Evolutionary conservation across 2,329 filamentous ascomycete genomes (phyloP).

Genomic region (Exophiala xenobiotica): DNA sequence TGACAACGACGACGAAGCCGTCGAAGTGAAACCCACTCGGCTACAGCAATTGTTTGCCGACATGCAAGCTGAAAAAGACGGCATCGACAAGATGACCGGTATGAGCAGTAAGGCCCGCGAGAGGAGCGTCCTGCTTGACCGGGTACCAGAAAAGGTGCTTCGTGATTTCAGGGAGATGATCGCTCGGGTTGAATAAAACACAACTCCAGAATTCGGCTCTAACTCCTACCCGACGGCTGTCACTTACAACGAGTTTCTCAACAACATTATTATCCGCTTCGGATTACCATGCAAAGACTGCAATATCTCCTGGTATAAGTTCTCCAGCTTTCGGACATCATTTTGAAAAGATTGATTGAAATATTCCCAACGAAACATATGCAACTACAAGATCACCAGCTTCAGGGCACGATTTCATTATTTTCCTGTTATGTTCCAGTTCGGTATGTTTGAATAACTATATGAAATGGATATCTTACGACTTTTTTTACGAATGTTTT

Average conservation of each 20-base stretch:
- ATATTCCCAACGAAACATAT: slow-evolving; percentile 6
- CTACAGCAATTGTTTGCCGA: slow-evolving; percentile 67
- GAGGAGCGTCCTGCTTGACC: slow-evolving; percentile 87
- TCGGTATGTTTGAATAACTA: background rate
- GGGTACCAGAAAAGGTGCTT: slow-evolving; percentile 88
- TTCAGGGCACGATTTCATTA: slow-evolving; percentile 28
- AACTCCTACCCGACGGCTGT: too few relatives aligned
- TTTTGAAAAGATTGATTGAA: slow-evolving; percentile 20
- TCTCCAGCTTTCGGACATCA: background rate
- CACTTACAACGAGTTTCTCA: too few relatives aligned
- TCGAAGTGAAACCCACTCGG: slow-evolving; percentile 39
- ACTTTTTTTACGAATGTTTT: too few relatives aligned
- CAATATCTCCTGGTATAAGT: too few relatives aligned
- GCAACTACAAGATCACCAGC: slow-evolving; percentile 20
- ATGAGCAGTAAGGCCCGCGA: slow-evolving; percentile 78
- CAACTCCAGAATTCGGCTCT: slow-evolving; percentile 14
- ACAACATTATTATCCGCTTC: too few relatives aligned
- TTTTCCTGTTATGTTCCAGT: background rate
- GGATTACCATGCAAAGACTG: too few relatives aligned
- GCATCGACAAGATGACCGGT: slow-evolving; percentile 52
- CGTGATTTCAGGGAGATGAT: slow-evolving; percentile 91
- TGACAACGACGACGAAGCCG: slow-evolving; percentile 31
- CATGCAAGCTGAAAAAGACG: slow-evolving; percentile 71
- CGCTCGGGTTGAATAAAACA: slow-evolving; percentile 58
- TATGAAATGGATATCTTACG: too few relatives aligned